These are phyloP conservation scores for Candida fluviatilis DNA, from an alignment of 805 yeast genomes.

Conservation along the genomic window DNA sequence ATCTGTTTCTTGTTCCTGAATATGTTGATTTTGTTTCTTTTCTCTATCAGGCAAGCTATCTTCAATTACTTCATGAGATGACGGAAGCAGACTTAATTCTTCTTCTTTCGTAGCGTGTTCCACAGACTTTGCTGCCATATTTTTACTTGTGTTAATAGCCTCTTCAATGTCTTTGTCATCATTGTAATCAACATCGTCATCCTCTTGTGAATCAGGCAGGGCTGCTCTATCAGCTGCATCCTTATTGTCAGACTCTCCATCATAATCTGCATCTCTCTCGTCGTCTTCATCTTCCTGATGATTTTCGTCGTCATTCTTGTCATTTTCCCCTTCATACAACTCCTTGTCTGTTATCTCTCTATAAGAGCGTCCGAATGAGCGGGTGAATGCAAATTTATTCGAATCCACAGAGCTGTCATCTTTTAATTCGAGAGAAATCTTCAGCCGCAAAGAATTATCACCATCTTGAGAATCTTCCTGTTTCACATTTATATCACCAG, in stretches of 20 bases:
- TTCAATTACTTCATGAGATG: slow-evolving; percentile 7
- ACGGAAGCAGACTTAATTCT: neutral
- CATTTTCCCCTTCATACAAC: slow-evolving; percentile 2
- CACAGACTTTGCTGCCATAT: neutral
- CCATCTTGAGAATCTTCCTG: slow-evolving; percentile 1
- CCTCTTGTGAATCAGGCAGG: slow-evolving; percentile 3
- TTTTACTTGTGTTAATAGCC: neutral
- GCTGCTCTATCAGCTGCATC: slow-evolving; percentile 2
- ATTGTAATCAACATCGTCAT: slow-evolving; percentile 2
- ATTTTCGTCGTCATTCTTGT: slow-evolving; percentile 5
- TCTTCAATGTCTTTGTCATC: slow-evolving; percentile 8
- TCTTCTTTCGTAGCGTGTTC: neutral
- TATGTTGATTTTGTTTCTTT: neutral
- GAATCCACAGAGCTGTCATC: slow-evolving; percentile 2
- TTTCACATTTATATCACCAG: neutral
- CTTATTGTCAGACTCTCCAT: slow-evolving; percentile 4
- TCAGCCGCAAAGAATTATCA: neutral
- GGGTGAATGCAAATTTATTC: slow-evolving; percentile 2
- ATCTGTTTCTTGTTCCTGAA: slow-evolving; percentile 1
- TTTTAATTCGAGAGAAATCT: slow-evolving; percentile 5
- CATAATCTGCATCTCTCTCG: slow-evolving; percentile 9
- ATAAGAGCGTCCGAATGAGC: slow-evolving; percentile 2
- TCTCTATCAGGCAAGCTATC: slow-evolving; percentile 8
- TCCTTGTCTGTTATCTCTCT: slow-evolving; percentile 4
- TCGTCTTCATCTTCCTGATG: slow-evolving; percentile 4